These are phyloP conservation scores for Blastobotrys terrestris DNA, from an alignment of 805 yeast genomes.

Conservation along the genomic window DNA sequence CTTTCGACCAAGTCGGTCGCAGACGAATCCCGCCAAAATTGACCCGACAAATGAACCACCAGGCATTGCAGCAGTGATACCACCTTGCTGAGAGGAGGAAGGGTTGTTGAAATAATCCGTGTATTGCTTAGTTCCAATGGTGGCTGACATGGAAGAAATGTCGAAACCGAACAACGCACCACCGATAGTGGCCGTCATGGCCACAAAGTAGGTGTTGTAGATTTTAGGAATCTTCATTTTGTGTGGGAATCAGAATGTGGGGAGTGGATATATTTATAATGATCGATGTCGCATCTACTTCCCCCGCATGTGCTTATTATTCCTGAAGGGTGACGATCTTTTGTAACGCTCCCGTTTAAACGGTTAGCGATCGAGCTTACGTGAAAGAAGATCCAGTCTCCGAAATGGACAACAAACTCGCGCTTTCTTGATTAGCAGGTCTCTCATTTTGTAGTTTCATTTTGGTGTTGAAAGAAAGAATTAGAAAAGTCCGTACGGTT, in stretches of 20 bases:
- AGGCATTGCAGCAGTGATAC: constrained; percentile 69
- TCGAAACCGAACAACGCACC: constrained; percentile 77
- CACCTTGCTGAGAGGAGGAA: constrained; percentile 54
- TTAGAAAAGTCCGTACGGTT: no score
- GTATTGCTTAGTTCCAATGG: constrained; percentile 49
- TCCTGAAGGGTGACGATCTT: background rate
- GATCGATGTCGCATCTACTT: background rate
- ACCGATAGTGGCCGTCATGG: constrained; percentile 54
- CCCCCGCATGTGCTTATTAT: background rate
- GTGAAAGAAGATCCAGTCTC: no score
- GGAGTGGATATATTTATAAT: background rate
- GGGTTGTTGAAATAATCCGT: constrained; percentile 48
- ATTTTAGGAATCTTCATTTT: constrained; percentile 16
- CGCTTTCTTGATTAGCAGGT: background rate
- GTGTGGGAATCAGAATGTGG: background rate
- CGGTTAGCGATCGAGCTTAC: background rate
- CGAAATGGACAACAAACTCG: no score
- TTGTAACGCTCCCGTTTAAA: no score
- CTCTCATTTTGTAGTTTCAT: background rate
- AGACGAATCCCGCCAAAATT: constrained; percentile 42
- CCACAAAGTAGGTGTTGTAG: constrained; percentile 52
- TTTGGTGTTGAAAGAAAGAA: background rate
- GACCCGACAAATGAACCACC: constrained; percentile 74
- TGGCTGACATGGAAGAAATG: constrained; percentile 69
- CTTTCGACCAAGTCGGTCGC: constrained; percentile 55